These are phyloP conservation scores for Picochlorum costavermella DNA, from an alignment of 139 green algal species.

Conservation along the genomic window DNA sequence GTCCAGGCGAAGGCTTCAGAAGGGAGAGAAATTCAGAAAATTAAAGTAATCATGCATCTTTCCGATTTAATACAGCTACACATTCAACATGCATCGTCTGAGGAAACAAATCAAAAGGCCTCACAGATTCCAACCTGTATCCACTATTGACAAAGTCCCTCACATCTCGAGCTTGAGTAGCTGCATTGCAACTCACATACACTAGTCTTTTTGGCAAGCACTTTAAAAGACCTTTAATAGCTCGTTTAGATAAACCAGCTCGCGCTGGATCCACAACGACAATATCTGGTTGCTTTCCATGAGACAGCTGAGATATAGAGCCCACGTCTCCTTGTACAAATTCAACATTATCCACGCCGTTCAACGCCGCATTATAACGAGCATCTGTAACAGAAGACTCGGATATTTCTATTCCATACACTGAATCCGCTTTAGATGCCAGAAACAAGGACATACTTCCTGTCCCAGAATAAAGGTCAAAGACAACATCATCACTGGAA, in stretches of 20 bases:
- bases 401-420: conserved; percentile 50
- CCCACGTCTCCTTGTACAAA: conserved; percentile 52
- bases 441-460: conserved; percentile 74
- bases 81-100: conserved; percentile 76
- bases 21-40: background rate
- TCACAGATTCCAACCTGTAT: conserved; percentile 52
- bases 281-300: conserved; percentile 29
- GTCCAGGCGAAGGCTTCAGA: too few relatives aligned
- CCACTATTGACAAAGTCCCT: conserved; percentile 21
- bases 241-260: conserved; percentile 41
- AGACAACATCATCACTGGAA: conserved; percentile 37
- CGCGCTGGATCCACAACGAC: conserved; percentile 71
- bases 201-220: conserved; percentile 54
- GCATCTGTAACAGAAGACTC: conserved; percentile 40
- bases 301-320: conserved; percentile 3
- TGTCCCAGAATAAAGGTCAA: conserved; percentile 87
- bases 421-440: conserved; percentile 30
- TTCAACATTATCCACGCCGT: conserved; percentile 60
- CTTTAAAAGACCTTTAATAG: conserved; percentile 45
- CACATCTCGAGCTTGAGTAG: conserved; percentile 60
- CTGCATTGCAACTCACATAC: conserved; percentile 83
- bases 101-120: conserved; percentile 74
- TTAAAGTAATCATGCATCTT: background rate
- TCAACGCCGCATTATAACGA: conserved; percentile 56
- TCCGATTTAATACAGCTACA: conserved; percentile 53